These are phyloP conservation scores for Flaveria sonorensis DNA, from an alignment of 129 eudicot genomes.

Conservation along the genomic window DNA sequence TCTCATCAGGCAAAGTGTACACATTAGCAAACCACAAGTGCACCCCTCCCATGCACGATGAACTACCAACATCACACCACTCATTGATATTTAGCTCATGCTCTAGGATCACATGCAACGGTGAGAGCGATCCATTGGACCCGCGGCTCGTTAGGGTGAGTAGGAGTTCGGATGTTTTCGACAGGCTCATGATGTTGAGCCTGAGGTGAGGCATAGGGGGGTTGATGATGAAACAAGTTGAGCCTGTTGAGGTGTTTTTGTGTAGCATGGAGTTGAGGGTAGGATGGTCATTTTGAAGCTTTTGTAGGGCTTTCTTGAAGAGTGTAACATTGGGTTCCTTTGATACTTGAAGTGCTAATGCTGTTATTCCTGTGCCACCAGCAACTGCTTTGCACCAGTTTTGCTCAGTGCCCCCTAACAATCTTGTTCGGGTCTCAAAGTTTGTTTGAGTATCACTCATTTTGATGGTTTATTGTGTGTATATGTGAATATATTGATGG, in stretches of 20 bases:
- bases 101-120: constrained; percentile 45
- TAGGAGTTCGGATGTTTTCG: constrained; percentile 41
- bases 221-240: constrained; percentile 40
- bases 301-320: constrained; percentile 45
- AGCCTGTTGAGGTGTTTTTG: constrained; percentile 40
- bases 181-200: constrained; percentile 26
- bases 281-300: constrained; percentile 57
- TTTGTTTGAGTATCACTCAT: constrained; percentile 18
- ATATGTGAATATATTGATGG: constrained; percentile 5
- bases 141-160: constrained; percentile 23
- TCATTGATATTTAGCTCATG: constrained; percentile 46
- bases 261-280: constrained; percentile 52
- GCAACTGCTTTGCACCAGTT: constrained; percentile 52
- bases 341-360: constrained; percentile 49
- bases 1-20: constrained; percentile 42
- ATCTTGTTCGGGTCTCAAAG: constrained; percentile 26
- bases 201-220: constrained; percentile 30
- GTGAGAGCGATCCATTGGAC: constrained; percentile 29
- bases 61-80: constrained; percentile 37
- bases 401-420: constrained; percentile 45
- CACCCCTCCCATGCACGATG: constrained; percentile 32
- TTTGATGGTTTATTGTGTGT: constrained; percentile 6
- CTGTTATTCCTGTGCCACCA: constrained; percentile 52
- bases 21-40: constrained; percentile 37
- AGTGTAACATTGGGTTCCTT: constrained; percentile 36